Conservation (phyloP, 306 rosid genomes). For the Vigna angularis region DNA sequence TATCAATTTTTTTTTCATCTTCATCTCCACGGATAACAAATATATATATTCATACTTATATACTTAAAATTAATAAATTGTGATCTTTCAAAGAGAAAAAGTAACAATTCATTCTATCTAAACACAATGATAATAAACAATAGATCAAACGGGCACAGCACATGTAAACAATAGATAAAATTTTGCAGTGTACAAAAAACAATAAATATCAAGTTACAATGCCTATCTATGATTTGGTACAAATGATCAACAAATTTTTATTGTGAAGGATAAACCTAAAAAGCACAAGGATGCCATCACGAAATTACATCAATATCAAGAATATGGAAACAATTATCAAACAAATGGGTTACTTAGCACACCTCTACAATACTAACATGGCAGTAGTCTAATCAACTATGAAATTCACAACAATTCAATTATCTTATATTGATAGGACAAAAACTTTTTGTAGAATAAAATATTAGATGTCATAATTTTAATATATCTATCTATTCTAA, state of each 20-base stretch:
- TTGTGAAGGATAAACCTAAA: conserved; percentile 24
- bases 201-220: conserved; percentile 33
- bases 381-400: conserved; percentile 41
- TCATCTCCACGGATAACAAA: too few relatives aligned
- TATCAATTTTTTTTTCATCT: too few relatives aligned
- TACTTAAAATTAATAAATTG: background rate
- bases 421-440: too few relatives aligned
- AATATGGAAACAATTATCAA: conserved; percentile 47
- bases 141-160: background rate
- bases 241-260: conserved; percentile 33
- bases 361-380: conserved; percentile 45
- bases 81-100: too few relatives aligned
- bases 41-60: too few relatives aligned
- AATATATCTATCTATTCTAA: too few relatives aligned
- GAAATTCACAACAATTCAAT: background rate
- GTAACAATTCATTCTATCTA: background rate
- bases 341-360: conserved; percentile 60
- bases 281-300: conserved; percentile 28
- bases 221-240: conserved; percentile 32
- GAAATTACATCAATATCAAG: conserved; percentile 47
- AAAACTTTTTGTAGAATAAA: too few relatives aligned
- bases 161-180: background rate
- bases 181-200: conserved; percentile 38
- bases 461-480: too few relatives aligned
- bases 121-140: background rate